Conservation (phyloP, 495 filamentous ascomycete species). For the Aspergillus baeticus region DNA sequence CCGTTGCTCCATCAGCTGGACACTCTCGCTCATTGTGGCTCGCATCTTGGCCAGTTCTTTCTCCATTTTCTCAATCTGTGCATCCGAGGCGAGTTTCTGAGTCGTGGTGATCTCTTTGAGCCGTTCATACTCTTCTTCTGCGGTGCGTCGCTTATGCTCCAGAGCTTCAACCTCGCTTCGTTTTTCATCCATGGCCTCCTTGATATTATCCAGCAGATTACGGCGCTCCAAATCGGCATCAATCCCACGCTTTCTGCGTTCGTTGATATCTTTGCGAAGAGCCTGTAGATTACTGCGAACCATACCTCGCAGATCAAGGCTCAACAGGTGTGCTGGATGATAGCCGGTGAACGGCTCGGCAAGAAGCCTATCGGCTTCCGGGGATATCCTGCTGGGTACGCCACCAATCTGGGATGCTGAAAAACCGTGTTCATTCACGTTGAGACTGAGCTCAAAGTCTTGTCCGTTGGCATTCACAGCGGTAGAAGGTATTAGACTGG, state of each 20-base stretch:
- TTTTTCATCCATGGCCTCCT: conserved; percentile 94
- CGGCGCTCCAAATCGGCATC: conserved; percentile 89
- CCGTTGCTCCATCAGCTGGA: conserved; percentile 89
- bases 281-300: conserved; percentile 75
- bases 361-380: conserved; percentile 66
- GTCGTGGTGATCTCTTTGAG: conserved; percentile 85
- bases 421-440: conserved; percentile 76
- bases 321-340: conserved; percentile 81
- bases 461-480: conserved; percentile 81
- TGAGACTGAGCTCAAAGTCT: conserved; percentile 78
- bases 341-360: conserved; percentile 81
- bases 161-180: conserved; percentile 85
- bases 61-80: conserved; percentile 97
- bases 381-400: conserved; percentile 46
- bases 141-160: conserved; percentile 78
- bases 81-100: conserved; percentile 81
- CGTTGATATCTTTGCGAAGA: conserved; percentile 84
- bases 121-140: conserved; percentile 91
- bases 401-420: conserved; percentile 67
- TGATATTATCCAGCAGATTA: conserved; percentile 86
- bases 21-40: conserved; percentile 75
- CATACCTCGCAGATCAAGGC: conserved; percentile 76
- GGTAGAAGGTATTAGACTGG: conserved; percentile 79
- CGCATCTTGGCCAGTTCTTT: conserved; percentile 94
- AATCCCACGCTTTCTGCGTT: conserved; percentile 73